Percentiles rank a stretch among this genome's conserved stretches.
Conservation (phyloP, 768 basidiomycete genomes). For the Lactarius trivialis region DNA sequence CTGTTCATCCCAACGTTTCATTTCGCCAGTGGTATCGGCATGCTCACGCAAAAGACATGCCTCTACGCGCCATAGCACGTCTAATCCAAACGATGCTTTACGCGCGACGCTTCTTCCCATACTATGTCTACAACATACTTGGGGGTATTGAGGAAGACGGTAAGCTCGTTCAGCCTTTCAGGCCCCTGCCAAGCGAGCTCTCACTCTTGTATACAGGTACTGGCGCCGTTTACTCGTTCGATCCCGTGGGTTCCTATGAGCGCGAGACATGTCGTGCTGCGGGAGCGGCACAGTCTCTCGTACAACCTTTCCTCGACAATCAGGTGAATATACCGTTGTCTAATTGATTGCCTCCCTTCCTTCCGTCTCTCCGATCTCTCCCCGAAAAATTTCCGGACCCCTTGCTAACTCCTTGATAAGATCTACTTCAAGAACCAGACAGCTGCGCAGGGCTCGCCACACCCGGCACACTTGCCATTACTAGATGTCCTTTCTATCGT, state of each 20-base stretch:
- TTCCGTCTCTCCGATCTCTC: slow-evolving; percentile 5
- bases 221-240: slow-evolving; percentile 99
- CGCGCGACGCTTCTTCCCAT: slow-evolving; percentile 94
- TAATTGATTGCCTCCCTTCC: slow-evolving; percentile 3
- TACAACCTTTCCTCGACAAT: slow-evolving; percentile 98
- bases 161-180: slow-evolving; percentile 33
- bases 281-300: slow-evolving; percentile 87
- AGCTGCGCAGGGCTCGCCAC: slow-evolving; percentile 60
- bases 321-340: slow-evolving; percentile 54
- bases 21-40: slow-evolving; percentile 86
- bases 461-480: slow-evolving; percentile 79
- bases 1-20: background rate
- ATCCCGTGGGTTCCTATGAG: slow-evolving; percentile 97
- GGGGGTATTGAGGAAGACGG: slow-evolving; percentile 96
- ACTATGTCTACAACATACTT: slow-evolving; percentile 95
- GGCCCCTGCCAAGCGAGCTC: slow-evolving; percentile 7
- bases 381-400: slow-evolving; percentile 40
- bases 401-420: slow-evolving; percentile 39
- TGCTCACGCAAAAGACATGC: slow-evolving; percentile 95
- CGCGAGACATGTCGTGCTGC: slow-evolving; percentile 95
- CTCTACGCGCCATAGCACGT: slow-evolving; percentile 93
- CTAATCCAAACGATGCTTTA: slow-evolving; percentile 99
- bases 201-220: slow-evolving; percentile 48
- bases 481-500: slow-evolving; percentile 76
- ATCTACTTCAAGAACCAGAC: slow-evolving; percentile 98